Conservation (phyloP, 192 early-diverging fungal genomes). For the Chytriomyces hyalinus region DNA sequence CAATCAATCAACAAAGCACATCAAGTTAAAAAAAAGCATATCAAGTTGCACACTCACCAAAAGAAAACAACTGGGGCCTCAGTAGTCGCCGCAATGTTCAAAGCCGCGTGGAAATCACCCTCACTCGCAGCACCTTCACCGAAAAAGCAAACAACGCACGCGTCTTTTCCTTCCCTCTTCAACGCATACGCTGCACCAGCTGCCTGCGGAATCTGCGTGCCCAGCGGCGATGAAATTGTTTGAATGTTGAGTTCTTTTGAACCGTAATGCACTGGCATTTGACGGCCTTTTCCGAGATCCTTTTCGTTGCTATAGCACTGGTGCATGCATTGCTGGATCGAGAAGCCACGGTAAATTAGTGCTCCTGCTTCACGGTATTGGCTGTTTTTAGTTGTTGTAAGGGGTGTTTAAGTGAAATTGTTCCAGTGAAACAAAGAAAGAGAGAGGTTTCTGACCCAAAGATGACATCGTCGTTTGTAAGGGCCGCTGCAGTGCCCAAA, state of each 20-base stretch:
- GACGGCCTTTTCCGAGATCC: conserved; percentile 93
- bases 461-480: conserved; percentile 83
- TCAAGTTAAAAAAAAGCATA: conserved; percentile 2
- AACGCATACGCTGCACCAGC: conserved; percentile 93
- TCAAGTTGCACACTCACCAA: conserved; percentile 60
- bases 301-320: conserved; percentile 92
- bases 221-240: conserved; percentile 95
- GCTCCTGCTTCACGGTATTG: conserved; percentile 97
- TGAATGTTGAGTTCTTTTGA: conserved; percentile 85
- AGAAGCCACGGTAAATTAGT: conserved; percentile 93
- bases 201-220: conserved; percentile 98
- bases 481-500: conserved; percentile 89
- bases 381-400: background rate
- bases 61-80: conserved; percentile 92
- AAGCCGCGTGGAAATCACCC: conserved; percentile 96
- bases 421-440: background rate
- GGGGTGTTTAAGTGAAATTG: background rate
- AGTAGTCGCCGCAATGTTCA: conserved; percentile 97
- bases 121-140: conserved; percentile 96
- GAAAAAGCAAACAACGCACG: conserved; percentile 92
- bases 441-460: conserved; percentile 69
- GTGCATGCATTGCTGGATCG: conserved; percentile 92
- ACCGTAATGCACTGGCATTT: conserved; percentile 99
- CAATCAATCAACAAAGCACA: background rate
- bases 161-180: conserved; percentile 78